Base-by-base conservation (phyloP, 805 yeast genomes). In the Dipodascus geniculatus region DNA sequence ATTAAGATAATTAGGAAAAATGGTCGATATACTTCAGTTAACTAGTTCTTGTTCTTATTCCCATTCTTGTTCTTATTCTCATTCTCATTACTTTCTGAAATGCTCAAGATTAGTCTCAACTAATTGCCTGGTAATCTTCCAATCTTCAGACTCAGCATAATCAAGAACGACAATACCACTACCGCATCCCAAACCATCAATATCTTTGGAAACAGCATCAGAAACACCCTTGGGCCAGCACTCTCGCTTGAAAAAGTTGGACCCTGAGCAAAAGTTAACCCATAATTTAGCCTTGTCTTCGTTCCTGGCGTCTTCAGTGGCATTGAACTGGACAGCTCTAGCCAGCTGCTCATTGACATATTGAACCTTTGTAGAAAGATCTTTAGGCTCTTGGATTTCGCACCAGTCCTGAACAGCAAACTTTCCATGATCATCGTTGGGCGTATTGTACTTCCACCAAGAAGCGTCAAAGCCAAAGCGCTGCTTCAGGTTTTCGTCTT, bases 151-250 rank as follows among this genome's bases (percentile, higher is more conserved):
- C 55, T 83, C 88, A 42, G 80, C 78, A 61, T 78, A 85, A 65
- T 85, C 93, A 63, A 85, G 68, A 23, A 85, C 79, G 49, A 84
- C 71, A 47, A 84, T 72, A 44, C 93, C 93, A 56, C 74, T 71
- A 28, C 83, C 83, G 60, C 72, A 75, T 44, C 71, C 74, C 49
- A 66, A 28, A 42, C 50, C 44, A 50, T 33, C 53, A 19, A 51
- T 51, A 23, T 51, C 53, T 23, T 47, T 47, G 6, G 31, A 22
- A 69, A 54, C 56, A 1, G 79, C 80, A 54, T 74, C 69, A 19
- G 88, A 79, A 56, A 85, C 79, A 59, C 76, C 73, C 55, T 76
- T 74, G 1, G 93, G 93, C 93, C 93, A 85, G 66, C 87, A 84
- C 49, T 71, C 74, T 51, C 74, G 80, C 67, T 83, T 79, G 67